Evolutionary conservation across 2,329 filamentous ascomycete species (phyloP), one percentile per base, ranked within the genome.

Genomic region (Thelonectria olida): DNA sequence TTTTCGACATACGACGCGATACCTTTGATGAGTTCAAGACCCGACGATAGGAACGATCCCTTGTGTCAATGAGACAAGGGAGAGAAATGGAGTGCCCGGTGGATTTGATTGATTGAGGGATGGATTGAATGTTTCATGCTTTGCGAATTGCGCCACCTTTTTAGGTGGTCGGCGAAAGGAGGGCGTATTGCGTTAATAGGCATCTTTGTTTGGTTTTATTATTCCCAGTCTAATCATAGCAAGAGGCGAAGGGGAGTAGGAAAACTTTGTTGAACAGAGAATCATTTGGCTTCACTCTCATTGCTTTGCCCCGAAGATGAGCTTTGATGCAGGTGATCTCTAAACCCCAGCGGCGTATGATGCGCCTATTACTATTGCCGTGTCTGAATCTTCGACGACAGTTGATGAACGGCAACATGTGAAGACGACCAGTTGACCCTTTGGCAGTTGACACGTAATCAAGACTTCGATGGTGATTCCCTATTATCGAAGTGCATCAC

Each of bases 231-330:
- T 64, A 62, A 68, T 71, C 68, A 74, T 74, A 74, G 73, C 72
- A 72, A 68, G 67, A 71, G 74, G 74, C 74, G 74, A 76, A 76
- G 62, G 68, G 74, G 73, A 76, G 74, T 72, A 74, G 67, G 71
- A 70, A 72, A 68, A 67, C 63, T 68, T 69, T 58, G 64, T 70
- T 71, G 58, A 71, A 65, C 63, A 68, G 64, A 64, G 61, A 70
- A 68, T 53, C 45, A 56, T 47, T 71, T 65, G 41, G 34, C 28
- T 57, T 61, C 13, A 42, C 25, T 42, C 45, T 47, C 39, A 25
- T 7, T 22, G 5, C 34, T n/a, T 45, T 25, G 27, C n/a, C n/a
- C n/a, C n/a, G n/a, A n/a, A n/a, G n/a, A n/a, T n/a, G n/a, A n/a
- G n/a, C n/a, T n/a, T n/a, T n/a, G n/a, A n/a, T n/a, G n/a, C n/a